These are phyloP conservation scores for Phytophthora melonis DNA, from an alignment of 352 stramenopile genomes.

Conservation along the genomic window DNA sequence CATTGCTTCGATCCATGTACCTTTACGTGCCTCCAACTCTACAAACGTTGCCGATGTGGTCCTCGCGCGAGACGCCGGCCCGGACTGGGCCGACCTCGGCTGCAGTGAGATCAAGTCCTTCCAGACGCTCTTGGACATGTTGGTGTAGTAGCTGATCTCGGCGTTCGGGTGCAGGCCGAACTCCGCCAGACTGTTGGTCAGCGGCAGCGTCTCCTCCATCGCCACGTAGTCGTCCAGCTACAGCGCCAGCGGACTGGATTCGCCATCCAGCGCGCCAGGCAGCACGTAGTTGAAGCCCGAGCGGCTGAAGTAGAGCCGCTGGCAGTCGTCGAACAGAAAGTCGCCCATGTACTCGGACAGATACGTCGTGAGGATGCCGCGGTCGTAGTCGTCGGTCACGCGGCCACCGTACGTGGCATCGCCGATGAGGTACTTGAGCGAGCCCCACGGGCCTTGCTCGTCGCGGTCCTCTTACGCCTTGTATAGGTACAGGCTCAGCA, in stretches of 20 bases:
- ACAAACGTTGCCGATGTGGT: no score
- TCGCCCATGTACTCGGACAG: conserved; percentile 97
- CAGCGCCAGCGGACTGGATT: conserved; percentile 19
- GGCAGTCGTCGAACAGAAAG: conserved; percentile 96
- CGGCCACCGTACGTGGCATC: conserved; percentile 97
- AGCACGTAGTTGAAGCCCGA: conserved; percentile 95
- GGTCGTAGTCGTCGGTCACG: conserved; percentile 97
- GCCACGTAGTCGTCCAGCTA: conserved; percentile 82
- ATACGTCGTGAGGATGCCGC: conserved; percentile 94
- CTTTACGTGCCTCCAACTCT: no score
- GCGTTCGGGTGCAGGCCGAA: conserved; percentile 97
- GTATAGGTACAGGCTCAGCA: no score
- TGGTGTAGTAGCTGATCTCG: conserved; percentile 97
- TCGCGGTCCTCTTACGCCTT: conserved; percentile 94
- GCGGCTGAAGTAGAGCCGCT: conserved; percentile 94
- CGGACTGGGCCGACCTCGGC: conserved; percentile 80
- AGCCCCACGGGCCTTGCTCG: conserved; percentile 95
- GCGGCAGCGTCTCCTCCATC: conserved; percentile 91
- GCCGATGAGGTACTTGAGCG: conserved; percentile 95
- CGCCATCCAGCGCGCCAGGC: conserved; percentile 42
- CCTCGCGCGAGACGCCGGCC: no score
- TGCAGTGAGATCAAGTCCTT: conserved; percentile 94
- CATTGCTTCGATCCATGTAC: no score
- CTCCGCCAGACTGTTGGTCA: conserved; percentile 95
- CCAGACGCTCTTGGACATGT: conserved; percentile 96